phyloP scores from a whole-genome alignment of 2,329 filamentous ascomycete genomes.

The Colletotrichum chrysophilum region DNA sequence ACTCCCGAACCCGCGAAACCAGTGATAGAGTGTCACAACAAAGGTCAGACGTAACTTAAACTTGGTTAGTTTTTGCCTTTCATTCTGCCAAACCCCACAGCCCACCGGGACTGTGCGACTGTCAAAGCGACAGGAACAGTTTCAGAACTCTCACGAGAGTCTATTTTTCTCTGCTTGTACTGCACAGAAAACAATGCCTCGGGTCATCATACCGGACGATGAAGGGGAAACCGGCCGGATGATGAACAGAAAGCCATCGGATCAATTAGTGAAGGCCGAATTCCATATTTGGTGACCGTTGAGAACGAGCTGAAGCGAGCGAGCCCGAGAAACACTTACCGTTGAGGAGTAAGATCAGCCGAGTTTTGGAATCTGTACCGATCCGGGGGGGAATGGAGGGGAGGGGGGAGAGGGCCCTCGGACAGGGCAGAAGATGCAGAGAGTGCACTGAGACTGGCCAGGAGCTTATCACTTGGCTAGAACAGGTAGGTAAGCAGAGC shows the following conservation, averaged over 20 bases:
- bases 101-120: background rate
- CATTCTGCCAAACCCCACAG: background rate
- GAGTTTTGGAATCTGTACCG: background rate
- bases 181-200: background rate
- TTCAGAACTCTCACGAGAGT: background rate
- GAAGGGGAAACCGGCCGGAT: background rate
- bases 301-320: background rate
- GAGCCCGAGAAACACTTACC: background rate
- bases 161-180: background rate
- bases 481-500: background rate
- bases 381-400: background rate
- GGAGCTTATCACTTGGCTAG: background rate
- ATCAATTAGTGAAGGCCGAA: background rate
- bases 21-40: background rate
- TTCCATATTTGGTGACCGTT: background rate
- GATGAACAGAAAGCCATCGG: background rate
- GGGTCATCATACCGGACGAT: background rate
- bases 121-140: background rate
- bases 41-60: background rate
- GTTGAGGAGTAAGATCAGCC: background rate
- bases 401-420: background rate
- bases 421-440: background rate
- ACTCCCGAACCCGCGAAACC: background rate
- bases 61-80: background rate
- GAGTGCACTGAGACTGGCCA: background rate